Percentiles rank a stretch among this genome's conserved stretches.
phyloP scores from a whole-genome alignment of 2,329 filamentous ascomycete species.

The Blastomyces percursus region DNA sequence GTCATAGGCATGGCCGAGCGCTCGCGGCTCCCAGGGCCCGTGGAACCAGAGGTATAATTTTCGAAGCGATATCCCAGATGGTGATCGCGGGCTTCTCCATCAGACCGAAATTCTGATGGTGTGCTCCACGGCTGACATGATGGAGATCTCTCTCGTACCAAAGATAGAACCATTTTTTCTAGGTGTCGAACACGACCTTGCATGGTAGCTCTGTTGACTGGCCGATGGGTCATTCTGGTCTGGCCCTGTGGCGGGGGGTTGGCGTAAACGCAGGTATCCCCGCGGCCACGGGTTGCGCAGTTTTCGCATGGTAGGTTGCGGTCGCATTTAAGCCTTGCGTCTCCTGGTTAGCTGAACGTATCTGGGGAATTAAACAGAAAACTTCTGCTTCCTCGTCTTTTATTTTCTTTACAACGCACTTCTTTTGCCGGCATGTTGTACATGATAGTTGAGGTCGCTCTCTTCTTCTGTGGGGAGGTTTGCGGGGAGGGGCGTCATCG shows the following conservation, averaged over 20 bases:
- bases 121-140: not conserved
- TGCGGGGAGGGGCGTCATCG: not conserved
- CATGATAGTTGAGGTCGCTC: slow-evolving; percentile 30
- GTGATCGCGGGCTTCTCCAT: not conserved
- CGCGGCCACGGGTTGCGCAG: slow-evolving; percentile 45
- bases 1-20: slow-evolving; percentile 26
- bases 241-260: slow-evolving; percentile 30
- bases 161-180: not conserved
- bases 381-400: too few relatives aligned
- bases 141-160: not conserved
- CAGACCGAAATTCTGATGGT: not conserved
- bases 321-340: slow-evolving; percentile 44
- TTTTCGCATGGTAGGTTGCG: slow-evolving; percentile 47
- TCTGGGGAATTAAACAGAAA: not conserved
- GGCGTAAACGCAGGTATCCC: slow-evolving; percentile 44
- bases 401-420: slow-evolving; percentile 18
- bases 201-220: slow-evolving; percentile 59
- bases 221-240: slow-evolving; percentile 30
- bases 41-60: slow-evolving; percentile 18
- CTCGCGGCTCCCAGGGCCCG: slow-evolving; percentile 29
- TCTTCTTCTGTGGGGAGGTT: slow-evolving; percentile 19
- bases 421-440: slow-evolving; percentile 26
- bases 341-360: not conserved
- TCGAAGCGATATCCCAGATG: not conserved
- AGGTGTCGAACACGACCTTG: slow-evolving; percentile 1